Conservation (phyloP, 257 asterid species). For the Galeopsis tetrahit region DNA sequence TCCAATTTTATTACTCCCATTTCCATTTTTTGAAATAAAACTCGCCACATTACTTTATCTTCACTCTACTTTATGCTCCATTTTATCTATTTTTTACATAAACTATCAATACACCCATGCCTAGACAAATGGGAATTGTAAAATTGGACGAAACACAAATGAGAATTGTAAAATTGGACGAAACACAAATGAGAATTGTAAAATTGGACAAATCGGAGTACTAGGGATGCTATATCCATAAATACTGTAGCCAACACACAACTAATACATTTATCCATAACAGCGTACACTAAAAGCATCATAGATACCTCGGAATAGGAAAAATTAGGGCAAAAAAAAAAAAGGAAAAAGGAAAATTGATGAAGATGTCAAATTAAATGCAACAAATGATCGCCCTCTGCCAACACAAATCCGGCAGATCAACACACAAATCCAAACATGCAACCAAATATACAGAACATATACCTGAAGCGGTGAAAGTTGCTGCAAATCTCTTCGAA, state of each 20-base stretch:
- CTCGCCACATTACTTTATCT: too few species aligned
- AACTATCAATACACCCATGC: too few species aligned
- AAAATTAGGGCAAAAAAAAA: slow-evolving; percentile 29
- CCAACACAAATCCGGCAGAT: slow-evolving; percentile 11
- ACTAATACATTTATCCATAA: slow-evolving; percentile 5
- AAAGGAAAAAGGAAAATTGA: slow-evolving; percentile 9
- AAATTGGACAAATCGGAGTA: not conserved
- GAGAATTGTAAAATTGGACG: too few species aligned
- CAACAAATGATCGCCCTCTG: not conserved
- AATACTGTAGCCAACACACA: not conserved
- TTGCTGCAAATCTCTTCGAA: slow-evolving; percentile 18
- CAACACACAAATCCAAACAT: slow-evolving; percentile 15
- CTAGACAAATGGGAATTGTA: too few species aligned
- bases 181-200: too few species aligned
- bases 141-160: too few species aligned
- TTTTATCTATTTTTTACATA: too few species aligned
- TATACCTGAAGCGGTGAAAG: slow-evolving; percentile 28
- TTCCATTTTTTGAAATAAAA: too few species aligned
- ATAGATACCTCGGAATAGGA: slow-evolving; percentile 1
- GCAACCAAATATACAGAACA: slow-evolving; percentile 27
- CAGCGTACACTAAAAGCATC: not conserved
- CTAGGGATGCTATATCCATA: slow-evolving; percentile 10
- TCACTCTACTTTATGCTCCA: too few species aligned
- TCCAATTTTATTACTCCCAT: too few species aligned
- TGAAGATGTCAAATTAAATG: slow-evolving; percentile 8